Evolutionary conservation across 148 eudicot species (phyloP), one percentile per base, ranked within the genome.

Genomic region (Polygonum maritimum): DNA sequence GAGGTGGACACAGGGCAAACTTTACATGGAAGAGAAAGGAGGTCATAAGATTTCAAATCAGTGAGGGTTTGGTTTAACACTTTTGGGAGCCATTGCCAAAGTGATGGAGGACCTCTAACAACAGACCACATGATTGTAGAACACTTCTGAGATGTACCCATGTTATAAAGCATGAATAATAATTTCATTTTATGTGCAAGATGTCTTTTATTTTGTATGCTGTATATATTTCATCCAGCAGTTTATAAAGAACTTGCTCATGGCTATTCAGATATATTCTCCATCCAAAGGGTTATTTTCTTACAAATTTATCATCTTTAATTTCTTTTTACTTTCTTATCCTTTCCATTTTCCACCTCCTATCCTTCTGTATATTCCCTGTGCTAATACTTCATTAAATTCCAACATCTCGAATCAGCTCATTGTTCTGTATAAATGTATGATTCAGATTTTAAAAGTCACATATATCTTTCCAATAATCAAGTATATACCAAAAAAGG

Each of bases 1-100:
- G 85, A 81, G 91, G 75, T 93, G 97, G 97, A 93, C 79, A 36
- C 70, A 73, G 67, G 90, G 89, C 6, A 67, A 67, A 16, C 71
- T 67, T 6, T 36, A 67, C 21, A 1, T 13, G 11, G 1, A 1
- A 14, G 71, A 67, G 19, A 16, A 67, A 35, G 71, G 9, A 5
- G 71, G 38, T 44, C 47, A 44, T 38, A 45, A 36, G 71, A 15
- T 67, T 38, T 67, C 71, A 35, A 67, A 44, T 33, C 71, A 67
- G 21, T 67, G 45, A 67, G 13, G 71, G 2, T 36, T 62, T 62
- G 38, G 47, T 6, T 40, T 7, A 44, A 44, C 10, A 44, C 47
- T 44, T 44, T 44, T 44, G 47, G 47, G 6, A 44, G 47, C 47
- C 47, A 44, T 44, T 0, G 8, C 9, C 47, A 44, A 44, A 44